Conservation (phyloP, 108 stramenopile species). For the Nitzschia sp. region DNA sequence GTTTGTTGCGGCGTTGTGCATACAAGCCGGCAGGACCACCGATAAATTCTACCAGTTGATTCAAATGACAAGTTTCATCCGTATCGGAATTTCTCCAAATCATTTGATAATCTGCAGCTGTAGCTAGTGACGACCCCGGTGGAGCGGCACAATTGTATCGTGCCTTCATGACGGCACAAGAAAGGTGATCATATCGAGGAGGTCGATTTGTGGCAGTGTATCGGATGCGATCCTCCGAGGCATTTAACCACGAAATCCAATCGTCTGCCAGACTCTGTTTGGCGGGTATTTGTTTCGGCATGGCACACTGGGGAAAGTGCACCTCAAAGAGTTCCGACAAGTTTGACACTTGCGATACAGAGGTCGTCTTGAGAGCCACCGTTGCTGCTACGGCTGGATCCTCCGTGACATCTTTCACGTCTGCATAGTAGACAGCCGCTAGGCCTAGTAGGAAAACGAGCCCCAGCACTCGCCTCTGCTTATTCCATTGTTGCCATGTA, state of each 20-base stretch:
- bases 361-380: background rate
- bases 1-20: background rate
- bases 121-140: background rate
- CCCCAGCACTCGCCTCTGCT: background rate
- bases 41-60: constrained; percentile 10
- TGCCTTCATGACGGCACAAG: constrained; percentile 39
- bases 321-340: background rate
- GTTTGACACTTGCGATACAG: background rate
- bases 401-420: background rate
- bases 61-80: constrained; percentile 1
- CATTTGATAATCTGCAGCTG: background rate
- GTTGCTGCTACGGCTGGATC: background rate
- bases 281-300: background rate
- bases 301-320: background rate
- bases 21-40: constrained; percentile 22
- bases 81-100: background rate
- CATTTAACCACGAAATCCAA: background rate
- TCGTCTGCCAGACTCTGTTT: background rate
- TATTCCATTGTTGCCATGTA: background rate
- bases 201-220: background rate
- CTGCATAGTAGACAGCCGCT: background rate
- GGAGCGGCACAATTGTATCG: constrained; percentile 37
- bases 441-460: background rate
- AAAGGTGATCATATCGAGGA: constrained; percentile 15
- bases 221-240: background rate